These are phyloP conservation scores for Tylopilus sp. DNA, from an alignment of 768 basidiomycete genomes.

Conservation along the genomic window DNA sequence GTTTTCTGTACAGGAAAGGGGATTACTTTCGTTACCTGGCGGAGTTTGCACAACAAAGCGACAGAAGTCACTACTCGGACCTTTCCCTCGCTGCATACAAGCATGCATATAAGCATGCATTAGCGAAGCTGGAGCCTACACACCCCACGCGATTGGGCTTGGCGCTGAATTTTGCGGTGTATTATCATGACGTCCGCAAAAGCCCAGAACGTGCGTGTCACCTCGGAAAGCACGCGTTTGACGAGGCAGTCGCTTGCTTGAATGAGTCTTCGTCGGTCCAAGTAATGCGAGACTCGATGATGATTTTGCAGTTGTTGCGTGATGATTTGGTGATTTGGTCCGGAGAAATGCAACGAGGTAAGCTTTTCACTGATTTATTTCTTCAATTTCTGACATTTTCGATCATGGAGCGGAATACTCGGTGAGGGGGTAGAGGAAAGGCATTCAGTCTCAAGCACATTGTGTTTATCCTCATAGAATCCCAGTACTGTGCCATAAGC, in stretches of 20 bases:
- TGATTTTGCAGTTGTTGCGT: slow-evolving; percentile 77
- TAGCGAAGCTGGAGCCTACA: slow-evolving; percentile 66
- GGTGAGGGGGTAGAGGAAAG: slow-evolving; percentile 11
- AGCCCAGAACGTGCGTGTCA: slow-evolving; percentile 86
- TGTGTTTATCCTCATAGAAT: neutral
- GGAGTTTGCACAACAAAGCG: slow-evolving; percentile 73
- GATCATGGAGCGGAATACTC: slow-evolving; percentile 24
- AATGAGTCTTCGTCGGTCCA: slow-evolving; percentile 40
- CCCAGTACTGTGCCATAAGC: neutral
- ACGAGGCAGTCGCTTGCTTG: slow-evolving; percentile 78
- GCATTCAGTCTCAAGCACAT: neutral
- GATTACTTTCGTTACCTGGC: slow-evolving; percentile 92
- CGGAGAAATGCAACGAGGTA: slow-evolving; percentile 58
- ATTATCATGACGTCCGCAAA: slow-evolving; percentile 83
- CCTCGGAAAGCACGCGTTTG: slow-evolving; percentile 88
- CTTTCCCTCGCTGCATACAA: slow-evolving; percentile 83
- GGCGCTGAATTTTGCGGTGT: slow-evolving; percentile 92
- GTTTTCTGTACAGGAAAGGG: slow-evolving; percentile 55
- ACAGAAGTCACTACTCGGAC: slow-evolving; percentile 66
- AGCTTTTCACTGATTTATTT: slow-evolving; percentile 1
- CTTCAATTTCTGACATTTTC: slow-evolving; percentile 12
- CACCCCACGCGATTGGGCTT: slow-evolving; percentile 87
- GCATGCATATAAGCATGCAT: slow-evolving; percentile 79
- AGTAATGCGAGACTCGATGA: slow-evolving; percentile 66
- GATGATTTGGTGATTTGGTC: slow-evolving; percentile 89